Evolutionary conservation across 371 early-diverging fungal genomes (phyloP).

Genomic region (Apophysomyces elegans): DNA sequence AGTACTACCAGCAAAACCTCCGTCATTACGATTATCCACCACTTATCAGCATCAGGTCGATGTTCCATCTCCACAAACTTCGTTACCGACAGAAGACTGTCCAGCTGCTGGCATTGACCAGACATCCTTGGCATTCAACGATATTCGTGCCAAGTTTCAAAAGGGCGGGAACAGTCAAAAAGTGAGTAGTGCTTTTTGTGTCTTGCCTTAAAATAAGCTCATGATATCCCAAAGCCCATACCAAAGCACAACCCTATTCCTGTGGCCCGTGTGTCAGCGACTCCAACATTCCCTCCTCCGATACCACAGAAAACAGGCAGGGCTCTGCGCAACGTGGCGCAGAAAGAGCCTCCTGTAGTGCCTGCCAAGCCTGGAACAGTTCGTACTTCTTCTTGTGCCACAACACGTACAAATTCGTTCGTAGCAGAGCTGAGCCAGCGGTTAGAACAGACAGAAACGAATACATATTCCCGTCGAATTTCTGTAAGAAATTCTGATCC

Average conservation of each 20-base stretch:
- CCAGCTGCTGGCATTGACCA: conserved; percentile 23
- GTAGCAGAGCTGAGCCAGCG: conserved; percentile 39
- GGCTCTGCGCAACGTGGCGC: not conserved
- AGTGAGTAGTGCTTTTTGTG: not conserved
- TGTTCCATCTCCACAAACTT: conserved; percentile 10
- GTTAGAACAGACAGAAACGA: conserved; percentile 31
- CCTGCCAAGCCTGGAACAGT: conserved; percentile 14
- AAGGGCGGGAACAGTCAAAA: conserved; percentile 14
- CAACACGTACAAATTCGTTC: conserved; percentile 32
- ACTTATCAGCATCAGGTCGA: conserved; percentile 19
- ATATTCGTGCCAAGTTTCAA: conserved; percentile 52
- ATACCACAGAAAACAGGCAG: not conserved
- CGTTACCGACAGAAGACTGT: conserved; percentile 12
- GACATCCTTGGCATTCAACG: conserved; percentile 40
- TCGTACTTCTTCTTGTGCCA: conserved; percentile 18
- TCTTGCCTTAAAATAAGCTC: not conserved
- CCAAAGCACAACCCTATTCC: not conserved
- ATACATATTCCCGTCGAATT: not conserved
- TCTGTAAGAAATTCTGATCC: not conserved
- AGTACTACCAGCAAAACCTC: conserved; percentile 44
- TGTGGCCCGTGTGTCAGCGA: conserved; percentile 2
- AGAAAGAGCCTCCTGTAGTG: conserved; percentile 1
- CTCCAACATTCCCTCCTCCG: not conserved
- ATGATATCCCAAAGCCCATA: not conserved
- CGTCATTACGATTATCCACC: conserved; percentile 29